Evolutionary conservation across 148 eudicot species (phyloP), one percentile per base, ranked within the genome.

Genomic region (Talinum fruticosum): DNA sequence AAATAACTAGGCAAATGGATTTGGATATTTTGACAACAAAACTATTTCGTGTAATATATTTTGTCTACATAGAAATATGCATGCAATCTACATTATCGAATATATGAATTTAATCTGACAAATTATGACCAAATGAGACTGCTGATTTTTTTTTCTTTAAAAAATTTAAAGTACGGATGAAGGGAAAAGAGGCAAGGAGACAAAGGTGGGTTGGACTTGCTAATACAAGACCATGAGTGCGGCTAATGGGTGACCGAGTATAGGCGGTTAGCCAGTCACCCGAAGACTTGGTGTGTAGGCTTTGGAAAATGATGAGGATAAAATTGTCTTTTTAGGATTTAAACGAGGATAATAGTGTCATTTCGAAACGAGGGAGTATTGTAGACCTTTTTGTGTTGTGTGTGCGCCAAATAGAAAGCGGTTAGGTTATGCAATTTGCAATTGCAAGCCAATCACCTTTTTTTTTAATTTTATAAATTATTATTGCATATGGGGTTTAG

Each of bases 341-440:
- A 62, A 62, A 62, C 4, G 66, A 62, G 66, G 66, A 12, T 62
- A 62, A 62, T 3, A 28, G 28, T 26, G 66, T 62, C 32, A 62
- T 62, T 62, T n/a, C 28, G 29, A n/a, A 2, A 41, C 30, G 28
- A 71, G 30, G 74, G 64, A 45, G 74, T 71, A 45, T 45, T 51
- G 38, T 19, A 33, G 64, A 19, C 24, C 37, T n/a, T 57, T 28
- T 10, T 26, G 33, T 26, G 64, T 18, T 0, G 57, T 23, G 66
- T 62, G 66, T 28, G 66, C 66, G 33, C 32, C 14, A 62, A 62
- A 62, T 28, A 28, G 33, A 7, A 23, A 38, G 72, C 49, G 72
- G 72, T 69, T 69, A 69, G 72, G 49, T 69, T 69, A 69, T 69
- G 72, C 24, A 7, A 69, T 69, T 14, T 23, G 24, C 70, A 33